Evolutionary conservation across 2,329 filamentous ascomycete species (phyloP).

Genomic region (Colletotrichum zoysiae): DNA sequence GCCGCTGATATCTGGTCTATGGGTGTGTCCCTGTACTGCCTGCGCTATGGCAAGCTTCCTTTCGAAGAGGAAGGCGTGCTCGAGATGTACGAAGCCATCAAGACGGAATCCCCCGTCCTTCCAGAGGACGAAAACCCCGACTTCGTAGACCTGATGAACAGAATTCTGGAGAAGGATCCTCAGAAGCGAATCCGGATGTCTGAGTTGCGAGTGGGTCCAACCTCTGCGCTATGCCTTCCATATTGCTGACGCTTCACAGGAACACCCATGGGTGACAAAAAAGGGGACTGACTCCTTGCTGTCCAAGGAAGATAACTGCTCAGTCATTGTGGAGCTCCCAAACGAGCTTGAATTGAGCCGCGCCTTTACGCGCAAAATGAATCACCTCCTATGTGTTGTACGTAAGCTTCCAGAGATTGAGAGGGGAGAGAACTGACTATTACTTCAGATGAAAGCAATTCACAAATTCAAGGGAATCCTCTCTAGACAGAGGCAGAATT

Average conservation of each 20-base stretch:
- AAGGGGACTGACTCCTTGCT: constrained; percentile 82
- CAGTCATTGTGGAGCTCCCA: constrained; percentile 82
- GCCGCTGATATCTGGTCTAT: constrained; percentile 99
- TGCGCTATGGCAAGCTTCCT: constrained; percentile 88
- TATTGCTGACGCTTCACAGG: constrained; percentile 62
- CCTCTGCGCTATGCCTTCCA: neutral
- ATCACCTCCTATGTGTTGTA: constrained; percentile 86
- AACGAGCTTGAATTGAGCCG: constrained; percentile 92
- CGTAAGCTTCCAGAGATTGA: constrained; percentile 44
- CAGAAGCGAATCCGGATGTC: constrained; percentile 85
- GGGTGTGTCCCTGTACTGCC: constrained; percentile 94
- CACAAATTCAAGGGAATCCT: constrained; percentile 86
- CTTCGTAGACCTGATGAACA: constrained; percentile 80
- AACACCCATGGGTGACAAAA: constrained; percentile 93
- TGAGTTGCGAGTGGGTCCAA: constrained; percentile 77
- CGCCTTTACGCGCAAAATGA: constrained; percentile 92
- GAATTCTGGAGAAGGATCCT: constrained; percentile 87
- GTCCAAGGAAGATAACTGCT: constrained; percentile 86
- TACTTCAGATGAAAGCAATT: constrained; percentile 84
- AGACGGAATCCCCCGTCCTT: constrained; percentile 73
- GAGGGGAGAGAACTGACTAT: constrained; percentile 23
- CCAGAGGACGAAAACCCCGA: constrained; percentile 73
- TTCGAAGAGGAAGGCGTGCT: constrained; percentile 85
- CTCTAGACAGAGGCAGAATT: constrained; percentile 44
- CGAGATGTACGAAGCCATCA: constrained; percentile 91